Evolutionary conservation across 306 rosid genomes (phyloP), one percentile per base, ranked within the genome.

Genomic region (Pterocarpus santalinus): DNA sequence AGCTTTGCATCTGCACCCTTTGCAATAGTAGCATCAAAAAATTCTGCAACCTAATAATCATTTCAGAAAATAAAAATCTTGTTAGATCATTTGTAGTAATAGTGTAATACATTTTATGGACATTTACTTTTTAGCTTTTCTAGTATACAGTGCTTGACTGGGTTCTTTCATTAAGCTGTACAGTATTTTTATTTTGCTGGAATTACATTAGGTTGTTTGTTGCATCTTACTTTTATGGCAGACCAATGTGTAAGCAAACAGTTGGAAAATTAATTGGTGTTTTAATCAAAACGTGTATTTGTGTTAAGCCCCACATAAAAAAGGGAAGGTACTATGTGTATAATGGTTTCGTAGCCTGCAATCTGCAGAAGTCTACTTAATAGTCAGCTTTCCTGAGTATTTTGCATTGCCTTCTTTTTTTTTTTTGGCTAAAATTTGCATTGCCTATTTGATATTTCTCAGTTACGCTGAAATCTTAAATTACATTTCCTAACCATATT

Each of bases 1-100:
- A 93, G 85, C 90, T 95, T 95, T 83, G 90, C 86, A 73, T 93
- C 98, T 33, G 94, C 94, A 53, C 97, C 98, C 78, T 80, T 93
- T 69, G 93, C 82, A 36, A 93, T 87, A 39, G 97, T 89, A 65
- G 95, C 88, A 72, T 93, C 97, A 80, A 95, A 95, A 91, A 77
- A 90, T 7, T 91, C 88, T 61, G 97, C 92, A 83, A 93, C 91
- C 99, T 93, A 83, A 67, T 70, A 72, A 87, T 70, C 60, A 76
- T 77, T 80, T 69, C 79, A 80, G 66, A 75, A 86, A 75, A 77
- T 36, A 43, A 28, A 70, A 61, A 75, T 17, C 80, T 74, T 2
- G 10, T 84, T 51, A 86, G 69, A 76, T 33, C 64, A 63, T 72
- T 65, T 53, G 76, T 60, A 51, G 66, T 55, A 53, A 51, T 51